Evolutionary conservation across 2,329 filamentous ascomycete species (phyloP).

Genomic region (Coleophoma cylindrospora): DNA sequence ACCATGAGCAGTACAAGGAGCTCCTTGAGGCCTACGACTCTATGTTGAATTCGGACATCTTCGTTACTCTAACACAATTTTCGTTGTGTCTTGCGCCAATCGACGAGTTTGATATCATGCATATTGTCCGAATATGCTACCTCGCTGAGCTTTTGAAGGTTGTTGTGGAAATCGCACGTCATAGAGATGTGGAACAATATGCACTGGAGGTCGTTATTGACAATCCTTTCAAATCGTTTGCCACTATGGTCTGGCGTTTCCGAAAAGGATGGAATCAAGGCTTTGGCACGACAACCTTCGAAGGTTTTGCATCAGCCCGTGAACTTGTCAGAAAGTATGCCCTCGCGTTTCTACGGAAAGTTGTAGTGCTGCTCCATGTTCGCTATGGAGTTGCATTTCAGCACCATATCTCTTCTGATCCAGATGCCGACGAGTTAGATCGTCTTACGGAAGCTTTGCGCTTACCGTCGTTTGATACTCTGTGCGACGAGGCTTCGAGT

Average conservation of each 20-base stretch:
- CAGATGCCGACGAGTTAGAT: slow-evolving; percentile 72
- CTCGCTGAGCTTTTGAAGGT: slow-evolving; percentile 87
- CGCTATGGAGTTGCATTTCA: slow-evolving; percentile 87
- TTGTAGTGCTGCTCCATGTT: slow-evolving; percentile 76
- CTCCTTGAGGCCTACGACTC: slow-evolving; percentile 35
- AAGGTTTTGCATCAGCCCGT: slow-evolving; percentile 49
- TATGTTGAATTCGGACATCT: slow-evolving; percentile 65
- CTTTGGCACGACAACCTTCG: slow-evolving; percentile 26
- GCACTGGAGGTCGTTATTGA: not conserved
- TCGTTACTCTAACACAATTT: slow-evolving; percentile 77
- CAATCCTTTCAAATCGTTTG: not conserved
- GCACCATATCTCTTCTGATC: slow-evolving; percentile 55
- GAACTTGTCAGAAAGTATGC: slow-evolving; percentile 74
- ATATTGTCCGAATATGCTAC: slow-evolving; percentile 82
- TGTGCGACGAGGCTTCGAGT: slow-evolving; percentile 48
- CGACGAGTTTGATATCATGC: slow-evolving; percentile 67
- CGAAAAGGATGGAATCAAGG: not conserved
- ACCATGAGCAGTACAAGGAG: slow-evolving; percentile 26
- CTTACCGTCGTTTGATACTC: slow-evolving; percentile 73
- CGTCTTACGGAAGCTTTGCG: slow-evolving; percentile 73
- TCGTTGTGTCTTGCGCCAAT: slow-evolving; percentile 65
- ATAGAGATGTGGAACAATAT: slow-evolving; percentile 24
- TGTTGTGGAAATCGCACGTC: slow-evolving; percentile 52
- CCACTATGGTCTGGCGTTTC: not conserved
- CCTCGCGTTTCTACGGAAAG: slow-evolving; percentile 84